A percentile compares a stretch with the other conserved stretches of the same genome.
Evolutionary conservation across 306 rosid species (phyloP).

Genomic region (Ochetophila trinervis): DNA sequence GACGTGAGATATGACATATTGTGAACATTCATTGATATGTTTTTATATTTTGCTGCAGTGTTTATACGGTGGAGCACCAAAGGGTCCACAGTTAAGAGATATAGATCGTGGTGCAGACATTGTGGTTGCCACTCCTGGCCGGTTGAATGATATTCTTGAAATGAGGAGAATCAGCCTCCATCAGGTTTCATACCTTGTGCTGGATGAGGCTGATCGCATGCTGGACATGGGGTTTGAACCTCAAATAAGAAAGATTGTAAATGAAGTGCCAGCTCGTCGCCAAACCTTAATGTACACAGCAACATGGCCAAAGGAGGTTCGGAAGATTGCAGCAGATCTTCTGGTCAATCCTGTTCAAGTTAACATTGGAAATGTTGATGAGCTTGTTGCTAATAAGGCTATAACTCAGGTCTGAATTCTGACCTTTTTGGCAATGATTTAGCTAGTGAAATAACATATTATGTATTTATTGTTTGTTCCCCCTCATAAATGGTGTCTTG

Average conservation of each 20-base stretch:
- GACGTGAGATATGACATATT: neutral
- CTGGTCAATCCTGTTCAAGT: slow-evolving; percentile 91
- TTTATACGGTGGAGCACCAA: slow-evolving; percentile 98
- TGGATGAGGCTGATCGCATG: slow-evolving; percentile 99
- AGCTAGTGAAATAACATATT: no score
- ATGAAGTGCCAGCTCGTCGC: slow-evolving; percentile 87
- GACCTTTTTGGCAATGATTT: slow-evolving; percentile 7
- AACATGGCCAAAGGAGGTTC: slow-evolving; percentile 99
- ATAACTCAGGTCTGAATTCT: slow-evolving; percentile 77
- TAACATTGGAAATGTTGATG: slow-evolving; percentile 94
- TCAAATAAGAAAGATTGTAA: slow-evolving; percentile 95
- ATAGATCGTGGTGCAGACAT: slow-evolving; percentile 89
- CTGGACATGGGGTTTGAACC: slow-evolving; percentile 99
- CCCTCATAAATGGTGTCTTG: slow-evolving; percentile 1
- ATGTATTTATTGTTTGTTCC: no score
- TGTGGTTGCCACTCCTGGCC: slow-evolving; percentile 99
- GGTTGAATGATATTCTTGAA: slow-evolving; percentile 98
- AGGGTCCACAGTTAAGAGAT: slow-evolving; percentile 97
- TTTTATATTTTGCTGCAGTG: slow-evolving; percentile 42
- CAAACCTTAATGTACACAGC: slow-evolving; percentile 99
- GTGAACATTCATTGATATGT: neutral
- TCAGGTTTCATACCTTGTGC: slow-evolving; percentile 88
- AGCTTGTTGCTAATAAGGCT: slow-evolving; percentile 94
- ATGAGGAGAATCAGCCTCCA: slow-evolving; percentile 89
- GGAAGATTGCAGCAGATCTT: slow-evolving; percentile 96